These are phyloP conservation scores for Drosera capensis DNA, from an alignment of 148 eudicot species.

Conservation along the genomic window DNA sequence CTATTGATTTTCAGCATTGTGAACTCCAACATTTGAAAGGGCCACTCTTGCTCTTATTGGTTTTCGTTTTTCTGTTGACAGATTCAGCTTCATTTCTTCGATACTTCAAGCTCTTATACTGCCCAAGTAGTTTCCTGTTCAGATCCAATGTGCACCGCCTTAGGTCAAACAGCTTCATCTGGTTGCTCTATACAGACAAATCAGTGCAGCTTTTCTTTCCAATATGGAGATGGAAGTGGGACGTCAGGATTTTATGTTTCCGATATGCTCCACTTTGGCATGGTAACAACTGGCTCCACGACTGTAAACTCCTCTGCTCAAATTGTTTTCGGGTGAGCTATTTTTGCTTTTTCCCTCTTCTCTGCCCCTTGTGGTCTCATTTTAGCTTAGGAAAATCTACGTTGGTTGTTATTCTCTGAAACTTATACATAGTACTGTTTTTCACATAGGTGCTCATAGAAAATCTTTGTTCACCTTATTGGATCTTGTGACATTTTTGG, in stretches of 20 bases:
- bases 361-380: not conserved
- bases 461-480: not conserved
- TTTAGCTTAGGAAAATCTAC: not conserved
- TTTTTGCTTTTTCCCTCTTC: not conserved
- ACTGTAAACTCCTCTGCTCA: conserved; percentile 68
- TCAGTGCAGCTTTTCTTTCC: conserved; percentile 57
- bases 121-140: conserved; percentile 59
- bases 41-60: conserved; percentile 2
- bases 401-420: not conserved
- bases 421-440: not conserved
- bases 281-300: conserved; percentile 45
- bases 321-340: conserved; percentile 63
- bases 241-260: conserved; percentile 65
- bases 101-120: conserved; percentile 63
- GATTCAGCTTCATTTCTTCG: conserved; percentile 75
- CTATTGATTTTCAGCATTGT: conserved; percentile 4
- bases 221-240: conserved; percentile 89
- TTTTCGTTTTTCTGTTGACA: conserved; percentile 12
- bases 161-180: conserved; percentile 38
- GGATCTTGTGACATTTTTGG: conserved; percentile 7
- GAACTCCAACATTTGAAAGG: too few species aligned
- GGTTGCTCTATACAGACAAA: conserved; percentile 45
- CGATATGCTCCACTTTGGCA: conserved; percentile 66
- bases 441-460: not conserved
- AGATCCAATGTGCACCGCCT: conserved; percentile 43